Conservation (phyloP, 768 basidiomycete species). For the Leccinum longicurvipes region DNA sequence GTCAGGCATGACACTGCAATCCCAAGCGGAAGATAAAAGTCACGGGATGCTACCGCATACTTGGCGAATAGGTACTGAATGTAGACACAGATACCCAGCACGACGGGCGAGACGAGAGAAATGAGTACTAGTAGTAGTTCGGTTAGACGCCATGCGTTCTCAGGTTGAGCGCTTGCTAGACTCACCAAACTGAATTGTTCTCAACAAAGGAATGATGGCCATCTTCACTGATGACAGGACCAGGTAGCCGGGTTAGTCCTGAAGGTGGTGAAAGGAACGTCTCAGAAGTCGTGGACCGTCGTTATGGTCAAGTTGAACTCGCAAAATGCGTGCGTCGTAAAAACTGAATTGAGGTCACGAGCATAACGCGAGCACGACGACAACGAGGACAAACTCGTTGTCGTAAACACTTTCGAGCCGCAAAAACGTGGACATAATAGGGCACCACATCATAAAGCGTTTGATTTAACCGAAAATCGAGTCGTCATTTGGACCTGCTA, state of each 20-base stretch:
- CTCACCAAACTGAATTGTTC: conserved; percentile 23
- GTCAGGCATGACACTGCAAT: conserved; percentile 15
- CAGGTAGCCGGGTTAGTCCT: background rate
- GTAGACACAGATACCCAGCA: conserved; percentile 23
- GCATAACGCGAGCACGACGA: too few species aligned
- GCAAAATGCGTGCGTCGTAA: background rate
- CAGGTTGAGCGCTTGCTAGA: background rate
- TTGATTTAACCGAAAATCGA: background rate
- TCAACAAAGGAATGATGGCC: conserved; percentile 26
- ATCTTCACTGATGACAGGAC: conserved; percentile 9
- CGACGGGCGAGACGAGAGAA: conserved; percentile 14
- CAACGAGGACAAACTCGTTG: background rate
- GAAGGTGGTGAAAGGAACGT: background rate
- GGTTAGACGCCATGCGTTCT: background rate
- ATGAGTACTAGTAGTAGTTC: conserved; percentile 12
- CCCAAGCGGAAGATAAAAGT: conserved; percentile 20
- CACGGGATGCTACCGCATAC: background rate
- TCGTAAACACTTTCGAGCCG: background rate
- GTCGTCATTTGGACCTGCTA: background rate
- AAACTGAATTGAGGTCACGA: background rate
- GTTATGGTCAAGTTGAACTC: background rate
- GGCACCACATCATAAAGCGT: background rate
- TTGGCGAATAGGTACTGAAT: conserved; percentile 13
- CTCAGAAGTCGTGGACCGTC: background rate
- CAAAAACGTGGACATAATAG: conserved; percentile 10